Conservation (phyloP, 306 rosid species). For the barrel medic (Medicago truncatula) region DNA sequence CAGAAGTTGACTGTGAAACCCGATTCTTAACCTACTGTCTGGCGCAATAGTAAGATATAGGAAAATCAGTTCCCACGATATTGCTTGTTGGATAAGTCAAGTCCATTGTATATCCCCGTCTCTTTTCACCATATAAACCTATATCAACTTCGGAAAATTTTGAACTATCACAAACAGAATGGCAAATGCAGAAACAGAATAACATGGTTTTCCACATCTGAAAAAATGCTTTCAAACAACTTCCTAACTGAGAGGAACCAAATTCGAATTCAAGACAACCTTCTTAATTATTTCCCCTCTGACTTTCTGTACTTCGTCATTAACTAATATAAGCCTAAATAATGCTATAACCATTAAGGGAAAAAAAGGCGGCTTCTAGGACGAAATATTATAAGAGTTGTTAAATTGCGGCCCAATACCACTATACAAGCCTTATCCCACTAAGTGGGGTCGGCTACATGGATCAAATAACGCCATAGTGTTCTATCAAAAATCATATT, state of each 20-base stretch:
- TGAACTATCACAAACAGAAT: slow-evolving; percentile 23
- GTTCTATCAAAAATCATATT: too few species aligned
- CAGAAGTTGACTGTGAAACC: not conserved
- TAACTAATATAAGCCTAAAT: too few species aligned
- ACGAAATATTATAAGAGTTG: too few species aligned
- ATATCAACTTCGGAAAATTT: slow-evolving; percentile 20
- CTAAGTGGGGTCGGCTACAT: too few species aligned
- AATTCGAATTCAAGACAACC: slow-evolving; percentile 25
- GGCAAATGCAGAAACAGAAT: slow-evolving; percentile 11
- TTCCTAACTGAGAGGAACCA: slow-evolving; percentile 23
- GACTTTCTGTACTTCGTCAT: slow-evolving; percentile 12
- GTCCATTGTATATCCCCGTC: slow-evolving; percentile 21
- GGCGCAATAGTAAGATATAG: slow-evolving; percentile 12
- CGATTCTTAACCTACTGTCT: slow-evolving; percentile 11
- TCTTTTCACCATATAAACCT: slow-evolving; percentile 31
- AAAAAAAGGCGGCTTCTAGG: not conserved
- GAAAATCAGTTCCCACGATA: slow-evolving; percentile 26
- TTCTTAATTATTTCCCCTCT: not conserved
- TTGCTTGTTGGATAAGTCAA: not conserved
- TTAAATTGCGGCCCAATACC: too few species aligned
- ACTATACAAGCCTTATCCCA: too few species aligned
- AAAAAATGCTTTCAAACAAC: slow-evolving; percentile 20
- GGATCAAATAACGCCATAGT: too few species aligned
- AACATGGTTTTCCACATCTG: not conserved
- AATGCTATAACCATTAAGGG: not conserved